Base-by-base conservation (phyloP, 2,329 filamentous ascomycete genomes). In the Passalora sequoiae region DNA sequence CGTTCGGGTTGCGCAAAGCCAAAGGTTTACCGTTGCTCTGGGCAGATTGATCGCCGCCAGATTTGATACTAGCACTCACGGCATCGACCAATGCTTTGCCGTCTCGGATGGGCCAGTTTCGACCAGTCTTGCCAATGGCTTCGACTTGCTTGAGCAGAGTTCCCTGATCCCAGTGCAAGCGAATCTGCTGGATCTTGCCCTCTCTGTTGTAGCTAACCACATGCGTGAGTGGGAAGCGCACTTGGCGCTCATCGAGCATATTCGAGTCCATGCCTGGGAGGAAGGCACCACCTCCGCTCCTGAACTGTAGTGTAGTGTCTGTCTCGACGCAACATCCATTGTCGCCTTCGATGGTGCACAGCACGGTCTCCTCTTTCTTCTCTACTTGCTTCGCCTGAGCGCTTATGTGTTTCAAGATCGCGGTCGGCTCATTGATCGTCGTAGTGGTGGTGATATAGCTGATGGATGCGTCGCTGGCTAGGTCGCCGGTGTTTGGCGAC, bases 91-190 rank as follows among this genome's bases (percentile, higher is more conserved):
- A 89, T 41, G 95, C 89, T 58, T 80, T 80, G 62, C 83, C 85
- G 63, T 95, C 89, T 56, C 81, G 80, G 62, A 98, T 94, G 42
- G 92, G 92, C 92, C 92, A 98, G 69, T 92, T 94, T 65, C 84
- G 86, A 44, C 86, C 87, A 41, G 84, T 83, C 62, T 83, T 84
- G 59, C 92, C 91, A 66, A 98, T 97, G 44, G 96, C 82, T 50
- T 96, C 89, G 52, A 96, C 77, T 66, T 94, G 84, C 71, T 92
- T 97, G 55, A 98, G 78, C 29, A 98, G 78, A 41, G 88, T 84
- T 49, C 83, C 89, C 67, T 98, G 92, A 65, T 98, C 92, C 92
- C 92, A 98, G 65, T 84, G 87, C 56, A 91, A 80, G 56, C 91
- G 86, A 53, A 97, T 86, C 65, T 92, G 87, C 47, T 77, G 66